phyloP scores from a whole-genome alignment of 331 rosid genomes.

The Spiraea crenata region DNA sequence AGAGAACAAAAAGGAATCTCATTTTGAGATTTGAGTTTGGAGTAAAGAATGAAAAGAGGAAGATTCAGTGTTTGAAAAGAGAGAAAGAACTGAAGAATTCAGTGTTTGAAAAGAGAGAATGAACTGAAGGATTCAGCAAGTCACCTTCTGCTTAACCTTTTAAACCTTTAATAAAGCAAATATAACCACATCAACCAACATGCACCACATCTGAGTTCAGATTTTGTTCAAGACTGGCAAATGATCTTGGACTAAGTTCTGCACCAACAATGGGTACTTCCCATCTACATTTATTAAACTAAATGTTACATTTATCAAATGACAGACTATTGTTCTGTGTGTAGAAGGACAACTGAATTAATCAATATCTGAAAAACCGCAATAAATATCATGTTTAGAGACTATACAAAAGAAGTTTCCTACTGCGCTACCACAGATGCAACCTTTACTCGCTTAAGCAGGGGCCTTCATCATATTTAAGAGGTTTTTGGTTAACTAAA shows the following conservation, averaged over 20 bases:
- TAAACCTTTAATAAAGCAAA: background rate
- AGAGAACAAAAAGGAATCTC: background rate
- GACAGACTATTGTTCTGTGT: background rate
- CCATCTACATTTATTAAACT: background rate
- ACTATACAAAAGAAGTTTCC: background rate
- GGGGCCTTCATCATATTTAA: background rate
- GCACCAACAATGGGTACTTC: background rate
- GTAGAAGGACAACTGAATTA: background rate
- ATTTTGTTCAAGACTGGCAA: background rate
- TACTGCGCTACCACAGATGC: background rate
- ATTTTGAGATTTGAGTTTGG: background rate
- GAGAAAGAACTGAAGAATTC: background rate
- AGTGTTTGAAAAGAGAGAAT: background rate
- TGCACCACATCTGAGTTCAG: background rate
- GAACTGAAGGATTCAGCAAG: background rate
- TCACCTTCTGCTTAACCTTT: background rate
- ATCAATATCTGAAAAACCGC: background rate
- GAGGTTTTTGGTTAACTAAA: slow-evolving; percentile 3
- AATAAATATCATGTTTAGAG: background rate
- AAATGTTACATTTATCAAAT: background rate
- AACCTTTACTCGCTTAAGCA: background rate
- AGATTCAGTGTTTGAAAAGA: background rate
- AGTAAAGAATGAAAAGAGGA: background rate
- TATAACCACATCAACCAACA: background rate
- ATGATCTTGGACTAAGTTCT: background rate